These are phyloP conservation scores for Coemansia furcata DNA, from an alignment of 192 early-diverging fungal genomes.

Conservation along the genomic window DNA sequence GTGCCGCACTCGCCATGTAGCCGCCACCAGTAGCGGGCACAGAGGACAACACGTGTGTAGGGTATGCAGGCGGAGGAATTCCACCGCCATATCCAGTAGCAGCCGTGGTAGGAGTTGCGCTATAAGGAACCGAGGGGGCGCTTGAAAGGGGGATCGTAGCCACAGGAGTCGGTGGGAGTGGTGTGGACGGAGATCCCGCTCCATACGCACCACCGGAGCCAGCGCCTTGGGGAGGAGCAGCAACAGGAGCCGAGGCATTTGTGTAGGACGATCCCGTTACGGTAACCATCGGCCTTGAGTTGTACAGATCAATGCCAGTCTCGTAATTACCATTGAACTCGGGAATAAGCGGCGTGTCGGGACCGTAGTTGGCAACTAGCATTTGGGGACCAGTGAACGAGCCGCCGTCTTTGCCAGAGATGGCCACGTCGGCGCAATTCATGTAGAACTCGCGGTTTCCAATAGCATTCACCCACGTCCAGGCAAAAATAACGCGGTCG, in stretches of 20 bases:
- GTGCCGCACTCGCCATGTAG: neutral
- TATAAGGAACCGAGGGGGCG: neutral
- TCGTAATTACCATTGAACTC: slow-evolving; percentile 53
- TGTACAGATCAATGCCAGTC: slow-evolving; percentile 51
- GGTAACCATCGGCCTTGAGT: slow-evolving; percentile 41
- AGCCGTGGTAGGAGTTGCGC: neutral
- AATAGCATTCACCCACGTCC: slow-evolving; percentile 66
- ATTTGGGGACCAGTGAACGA: slow-evolving; percentile 45
- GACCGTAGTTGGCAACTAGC: slow-evolving; percentile 57
- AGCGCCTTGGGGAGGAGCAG: neutral
- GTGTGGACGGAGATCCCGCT: neutral
- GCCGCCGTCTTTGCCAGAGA: slow-evolving; percentile 17
- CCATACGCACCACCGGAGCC: neutral
- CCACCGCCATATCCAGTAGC: neutral
- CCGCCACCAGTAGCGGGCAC: neutral
- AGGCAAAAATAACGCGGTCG: slow-evolving; percentile 56
- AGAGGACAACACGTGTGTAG: neutral
- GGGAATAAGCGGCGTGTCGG: slow-evolving; percentile 50
- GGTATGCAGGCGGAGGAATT: neutral
- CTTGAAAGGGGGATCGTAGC: neutral
- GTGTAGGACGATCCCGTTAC: slow-evolving; percentile 33
- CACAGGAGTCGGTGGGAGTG: neutral
- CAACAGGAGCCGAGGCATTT: neutral
- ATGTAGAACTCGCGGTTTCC: slow-evolving; percentile 72
- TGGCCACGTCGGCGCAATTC: slow-evolving; percentile 62